Evolutionary conservation across 352 stramenopile genomes (phyloP).

Genomic region (Elongisporangium prolatum): DNA sequence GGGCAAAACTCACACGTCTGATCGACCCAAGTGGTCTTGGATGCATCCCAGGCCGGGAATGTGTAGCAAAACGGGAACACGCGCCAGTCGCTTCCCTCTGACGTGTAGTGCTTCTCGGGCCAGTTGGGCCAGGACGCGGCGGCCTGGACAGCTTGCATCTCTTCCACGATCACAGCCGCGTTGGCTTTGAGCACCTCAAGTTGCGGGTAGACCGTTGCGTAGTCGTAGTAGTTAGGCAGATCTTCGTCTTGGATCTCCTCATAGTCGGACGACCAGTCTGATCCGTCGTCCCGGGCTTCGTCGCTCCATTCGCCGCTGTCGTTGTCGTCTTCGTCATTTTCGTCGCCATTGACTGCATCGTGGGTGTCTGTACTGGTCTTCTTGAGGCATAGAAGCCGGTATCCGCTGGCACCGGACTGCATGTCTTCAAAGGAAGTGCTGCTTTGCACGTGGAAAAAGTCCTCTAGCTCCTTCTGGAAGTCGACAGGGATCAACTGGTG

Average conservation of each 20-base stretch:
- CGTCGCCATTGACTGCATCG: neutral
- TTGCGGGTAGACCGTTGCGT: constrained; percentile 72
- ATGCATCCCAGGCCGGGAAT: constrained; percentile 82
- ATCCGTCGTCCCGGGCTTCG: constrained; percentile 8
- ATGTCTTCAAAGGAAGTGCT: constrained; percentile 42
- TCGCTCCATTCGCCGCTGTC: constrained; percentile 26
- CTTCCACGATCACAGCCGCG: constrained; percentile 70
- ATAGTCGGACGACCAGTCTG: constrained; percentile 25
- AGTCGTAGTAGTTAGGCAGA: constrained; percentile 70
- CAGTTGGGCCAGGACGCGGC: constrained; percentile 72
- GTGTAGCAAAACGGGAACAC: constrained; percentile 91
- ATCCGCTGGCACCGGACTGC: constrained; percentile 41
- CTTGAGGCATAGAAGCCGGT: constrained; percentile 41
- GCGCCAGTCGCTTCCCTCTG: constrained; percentile 67
- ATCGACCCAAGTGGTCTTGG: constrained; percentile 80
- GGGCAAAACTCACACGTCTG: constrained; percentile 74
- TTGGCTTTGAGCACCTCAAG: constrained; percentile 67
- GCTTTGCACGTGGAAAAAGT: constrained; percentile 50
- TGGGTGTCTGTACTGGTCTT: constrained; percentile 22
- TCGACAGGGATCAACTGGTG: constrained; percentile 31
- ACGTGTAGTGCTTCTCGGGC: constrained; percentile 82
- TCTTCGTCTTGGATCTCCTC: constrained; percentile 72
- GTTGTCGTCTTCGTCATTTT: constrained; percentile 22
- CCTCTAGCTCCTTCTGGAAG: constrained; percentile 45
- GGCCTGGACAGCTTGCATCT: constrained; percentile 59